Conservation (phyloP, 1,284 basidiomycete species). For the Coniophora puteana region DNA sequence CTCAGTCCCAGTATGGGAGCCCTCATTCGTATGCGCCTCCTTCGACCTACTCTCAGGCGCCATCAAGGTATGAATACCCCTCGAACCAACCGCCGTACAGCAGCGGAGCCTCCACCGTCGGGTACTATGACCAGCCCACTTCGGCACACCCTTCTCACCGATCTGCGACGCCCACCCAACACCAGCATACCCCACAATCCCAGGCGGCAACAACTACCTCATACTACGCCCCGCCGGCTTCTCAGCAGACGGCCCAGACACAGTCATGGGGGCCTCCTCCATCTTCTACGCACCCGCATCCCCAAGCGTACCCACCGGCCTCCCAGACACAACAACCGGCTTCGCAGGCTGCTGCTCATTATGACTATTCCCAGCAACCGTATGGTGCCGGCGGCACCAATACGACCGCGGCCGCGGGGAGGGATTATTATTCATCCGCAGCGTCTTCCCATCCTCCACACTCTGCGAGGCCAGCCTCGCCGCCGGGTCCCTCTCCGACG, state of each 20-base stretch:
- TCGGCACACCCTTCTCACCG: too few relatives aligned
- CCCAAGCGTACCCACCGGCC: conserved; percentile 5
- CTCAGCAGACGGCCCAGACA: conserved; percentile 2
- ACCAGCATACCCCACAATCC: conserved; percentile 20
- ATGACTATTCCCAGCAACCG: not conserved
- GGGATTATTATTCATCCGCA: too few relatives aligned
- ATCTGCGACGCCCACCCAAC: conserved; percentile 16
- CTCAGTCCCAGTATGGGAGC: not conserved
- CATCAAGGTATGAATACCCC: conserved; percentile 12
- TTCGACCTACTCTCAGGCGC: conserved; percentile 19
- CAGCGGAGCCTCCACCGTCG: conserved; percentile 1
- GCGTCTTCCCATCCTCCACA: conserved; percentile 17
- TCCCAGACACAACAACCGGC: conserved; percentile 7
- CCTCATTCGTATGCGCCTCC: conserved; percentile 13
- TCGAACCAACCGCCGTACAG: conserved; percentile 9
- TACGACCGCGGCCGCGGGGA: conserved; percentile 19
- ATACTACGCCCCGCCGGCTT: conserved; percentile 1
- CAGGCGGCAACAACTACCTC: conserved; percentile 2
- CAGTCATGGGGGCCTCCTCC: conserved; percentile 9
- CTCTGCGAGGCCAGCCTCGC: conserved; percentile 10
- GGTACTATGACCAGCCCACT: too few relatives aligned
- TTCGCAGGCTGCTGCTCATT: not conserved
- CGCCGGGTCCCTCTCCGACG: not conserved
- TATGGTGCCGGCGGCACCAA: conserved; percentile 2
- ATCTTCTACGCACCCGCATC: conserved; percentile 5